Conservation (phyloP, 2,329 filamentous ascomycete species). For the Pseudogymnoascus sp. region DNA sequence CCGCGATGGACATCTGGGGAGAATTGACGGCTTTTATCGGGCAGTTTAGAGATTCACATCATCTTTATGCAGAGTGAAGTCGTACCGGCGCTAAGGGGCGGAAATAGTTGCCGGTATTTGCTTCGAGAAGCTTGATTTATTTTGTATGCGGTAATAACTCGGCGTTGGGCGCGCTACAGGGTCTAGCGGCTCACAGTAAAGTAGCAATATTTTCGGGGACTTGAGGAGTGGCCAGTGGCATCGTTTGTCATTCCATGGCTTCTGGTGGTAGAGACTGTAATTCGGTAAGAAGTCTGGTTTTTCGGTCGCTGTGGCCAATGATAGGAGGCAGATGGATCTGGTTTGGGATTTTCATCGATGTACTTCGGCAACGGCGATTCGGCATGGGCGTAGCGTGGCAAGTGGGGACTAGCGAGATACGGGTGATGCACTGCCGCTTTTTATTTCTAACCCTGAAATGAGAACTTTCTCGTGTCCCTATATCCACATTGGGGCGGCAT, state of each 20-base stretch:
- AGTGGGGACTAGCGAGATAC: background rate
- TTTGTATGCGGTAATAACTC: constrained; percentile 1
- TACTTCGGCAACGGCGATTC: constrained; percentile 3
- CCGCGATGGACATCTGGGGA: background rate
- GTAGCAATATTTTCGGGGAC: background rate
- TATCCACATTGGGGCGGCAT: background rate
- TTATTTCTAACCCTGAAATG: background rate
- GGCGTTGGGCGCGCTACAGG: background rate
- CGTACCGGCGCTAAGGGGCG: background rate
- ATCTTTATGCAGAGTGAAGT: background rate
- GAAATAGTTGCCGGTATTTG: background rate
- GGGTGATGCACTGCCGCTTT: background rate
- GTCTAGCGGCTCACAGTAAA: background rate
- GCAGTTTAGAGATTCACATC: background rate
- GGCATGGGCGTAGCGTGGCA: background rate
- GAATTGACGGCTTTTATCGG: constrained; percentile 3
- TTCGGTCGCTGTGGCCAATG: background rate
- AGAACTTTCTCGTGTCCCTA: background rate
- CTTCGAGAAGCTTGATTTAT: background rate
- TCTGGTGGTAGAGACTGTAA: background rate
- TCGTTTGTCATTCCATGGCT: background rate
- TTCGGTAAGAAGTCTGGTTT: background rate
- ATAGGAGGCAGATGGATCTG: background rate
- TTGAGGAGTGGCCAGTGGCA: background rate
- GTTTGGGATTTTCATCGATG: background rate